These are phyloP conservation scores for Fusarium palustre DNA, from an alignment of 2,329 filamentous ascomycete genomes.

Conservation along the genomic window DNA sequence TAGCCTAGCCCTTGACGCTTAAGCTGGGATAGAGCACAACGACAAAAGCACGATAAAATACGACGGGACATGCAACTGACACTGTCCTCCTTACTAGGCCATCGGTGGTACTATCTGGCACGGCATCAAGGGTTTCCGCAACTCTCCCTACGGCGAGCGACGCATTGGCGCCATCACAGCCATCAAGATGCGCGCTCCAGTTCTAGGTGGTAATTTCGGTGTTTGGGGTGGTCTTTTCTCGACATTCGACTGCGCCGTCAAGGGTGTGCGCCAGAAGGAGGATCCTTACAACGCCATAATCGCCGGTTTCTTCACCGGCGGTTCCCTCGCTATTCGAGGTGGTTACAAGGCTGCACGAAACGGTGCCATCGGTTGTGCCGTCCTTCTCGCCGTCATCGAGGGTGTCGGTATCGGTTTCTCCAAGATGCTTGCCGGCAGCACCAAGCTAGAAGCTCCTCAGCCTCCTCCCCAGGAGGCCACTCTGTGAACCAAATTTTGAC, in stretches of 20 bases:
- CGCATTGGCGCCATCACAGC: constrained; percentile 96
- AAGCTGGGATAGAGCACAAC: constrained; percentile 11
- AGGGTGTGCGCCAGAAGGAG: constrained; percentile 94
- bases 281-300: constrained; percentile 99
- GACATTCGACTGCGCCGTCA: constrained; percentile 96
- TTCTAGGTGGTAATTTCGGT: constrained; percentile 97
- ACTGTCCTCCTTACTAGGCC: constrained; percentile 59
- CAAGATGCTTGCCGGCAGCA: constrained; percentile 92
- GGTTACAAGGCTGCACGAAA: constrained; percentile 93
- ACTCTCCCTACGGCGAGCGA: constrained; percentile 91
- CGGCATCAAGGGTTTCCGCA: constrained; percentile 93
- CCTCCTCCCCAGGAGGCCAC: constrained; percentile 50
- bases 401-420: constrained; percentile 96
- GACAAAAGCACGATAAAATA: constrained; percentile 10
- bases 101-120: constrained; percentile 92
- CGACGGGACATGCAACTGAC: constrained; percentile 31
- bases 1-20: background rate
- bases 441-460: constrained; percentile 75
- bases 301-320: constrained; percentile 96
- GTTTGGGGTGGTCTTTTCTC: constrained; percentile 97
- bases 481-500: constrained; percentile 39
- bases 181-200: constrained; percentile 96
- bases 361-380: constrained; percentile 94
- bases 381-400: constrained; percentile 94
- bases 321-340: constrained; percentile 89